Evolutionary conservation across 1,139 yeast species (phyloP).

Genomic region (Candida frijolesensis): DNA sequence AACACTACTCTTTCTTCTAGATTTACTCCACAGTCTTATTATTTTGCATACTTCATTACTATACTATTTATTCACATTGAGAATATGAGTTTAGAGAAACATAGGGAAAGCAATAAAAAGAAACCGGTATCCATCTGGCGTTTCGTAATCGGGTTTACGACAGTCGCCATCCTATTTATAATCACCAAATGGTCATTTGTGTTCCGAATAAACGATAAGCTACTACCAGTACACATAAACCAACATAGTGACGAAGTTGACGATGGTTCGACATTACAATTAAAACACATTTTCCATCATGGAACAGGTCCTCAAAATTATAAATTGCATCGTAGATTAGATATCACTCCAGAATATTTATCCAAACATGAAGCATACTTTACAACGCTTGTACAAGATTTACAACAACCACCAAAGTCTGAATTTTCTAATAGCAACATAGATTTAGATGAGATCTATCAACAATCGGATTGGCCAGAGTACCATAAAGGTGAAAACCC

Average conservation of each 20-base stretch:
- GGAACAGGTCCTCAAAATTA: conserved; percentile 42
- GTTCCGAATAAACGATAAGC: neutral
- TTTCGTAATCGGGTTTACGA: neutral
- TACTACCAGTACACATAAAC: neutral
- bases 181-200: neutral
- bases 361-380: conserved; percentile 18
- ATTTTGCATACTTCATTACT: neutral
- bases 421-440: conserved; percentile 12
- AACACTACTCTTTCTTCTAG: neutral
- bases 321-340: conserved; percentile 45
- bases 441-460: conserved; percentile 29
- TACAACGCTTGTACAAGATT: conserved; percentile 6
- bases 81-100: neutral
- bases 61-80: neutral
- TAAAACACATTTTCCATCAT: conserved; percentile 56
- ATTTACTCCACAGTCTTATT: neutral
- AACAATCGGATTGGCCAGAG: conserved; percentile 44
- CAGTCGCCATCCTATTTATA: conserved; percentile 5
- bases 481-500: conserved; percentile 41
- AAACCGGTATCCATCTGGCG: neutral
- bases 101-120: neutral
- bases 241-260: neutral
- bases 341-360: conserved; percentile 44
- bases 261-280: conserved; percentile 22
- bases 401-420: conserved; percentile 11